Conservation (phyloP, 345 rosid species). For the Euphorbia lathyris region DNA sequence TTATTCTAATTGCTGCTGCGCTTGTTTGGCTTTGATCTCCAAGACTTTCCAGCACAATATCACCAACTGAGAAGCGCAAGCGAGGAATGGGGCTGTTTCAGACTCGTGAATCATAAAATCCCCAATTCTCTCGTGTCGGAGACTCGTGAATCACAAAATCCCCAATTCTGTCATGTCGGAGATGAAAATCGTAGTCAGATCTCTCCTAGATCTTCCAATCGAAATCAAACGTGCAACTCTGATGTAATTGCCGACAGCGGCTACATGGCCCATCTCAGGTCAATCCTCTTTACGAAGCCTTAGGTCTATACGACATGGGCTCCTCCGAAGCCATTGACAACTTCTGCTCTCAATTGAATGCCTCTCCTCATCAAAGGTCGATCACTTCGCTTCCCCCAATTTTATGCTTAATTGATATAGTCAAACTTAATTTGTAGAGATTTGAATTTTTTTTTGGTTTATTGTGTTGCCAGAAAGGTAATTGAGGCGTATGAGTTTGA, state of each 20-base stretch:
- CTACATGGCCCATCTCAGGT: slow-evolving; percentile 45
- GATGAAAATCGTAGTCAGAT: slow-evolving; percentile 61
- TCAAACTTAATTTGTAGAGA: no score
- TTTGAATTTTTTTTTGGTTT: neutral
- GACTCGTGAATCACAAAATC: slow-evolving; percentile 63
- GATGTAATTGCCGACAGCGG: slow-evolving; percentile 77
- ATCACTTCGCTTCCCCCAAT: no score
- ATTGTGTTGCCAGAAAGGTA: slow-evolving; percentile 41
- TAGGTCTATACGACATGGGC: slow-evolving; percentile 71
- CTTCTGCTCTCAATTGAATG: slow-evolving; percentile 68
- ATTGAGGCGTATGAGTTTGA: slow-evolving; percentile 54
- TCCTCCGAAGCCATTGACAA: slow-evolving; percentile 53
- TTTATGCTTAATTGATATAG: no score
- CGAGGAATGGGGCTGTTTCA: slow-evolving; percentile 80
- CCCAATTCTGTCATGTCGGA: slow-evolving; percentile 46
- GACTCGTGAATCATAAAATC: slow-evolving; percentile 62
- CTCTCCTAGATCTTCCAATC: slow-evolving; percentile 59
- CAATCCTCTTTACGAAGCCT: slow-evolving; percentile 82
- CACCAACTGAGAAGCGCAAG: slow-evolving; percentile 52
- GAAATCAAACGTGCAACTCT: slow-evolving; percentile 52
- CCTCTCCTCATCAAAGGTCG: slow-evolving; percentile 73
- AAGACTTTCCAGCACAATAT: slow-evolving; percentile 38
- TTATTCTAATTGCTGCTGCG: no score
- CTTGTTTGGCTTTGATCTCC: no score
- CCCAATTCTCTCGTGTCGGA: slow-evolving; percentile 39